Evolutionary conservation across 768 basidiomycete genomes (phyloP), one percentile per base, ranked within the genome.

Genomic region (Chalciporus piperatus): DNA sequence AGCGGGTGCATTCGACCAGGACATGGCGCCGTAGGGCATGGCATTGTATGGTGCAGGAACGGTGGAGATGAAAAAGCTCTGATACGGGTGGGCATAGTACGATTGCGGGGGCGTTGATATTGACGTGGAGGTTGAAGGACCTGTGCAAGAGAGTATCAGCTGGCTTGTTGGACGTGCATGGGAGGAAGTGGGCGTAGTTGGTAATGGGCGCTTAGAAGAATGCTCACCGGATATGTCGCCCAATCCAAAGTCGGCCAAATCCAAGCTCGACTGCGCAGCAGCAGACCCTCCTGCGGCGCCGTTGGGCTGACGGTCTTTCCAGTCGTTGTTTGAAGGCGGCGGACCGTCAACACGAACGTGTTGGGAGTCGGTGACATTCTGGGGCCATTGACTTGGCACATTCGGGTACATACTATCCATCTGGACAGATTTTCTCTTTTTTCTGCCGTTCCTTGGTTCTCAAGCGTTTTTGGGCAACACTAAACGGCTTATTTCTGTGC

Each of bases 11-110:
- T 66, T 59, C 1, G 76, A 58, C 82, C 82, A 85, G 8, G 73
- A 60, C 56, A 69, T 59, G 3, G 75, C 59, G n/a, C 79, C 77
- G 52, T 85, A 87, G 2, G 77, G 62, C 60, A 81, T 75, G 6
- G 78, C 74, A 53, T 79, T 78, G 64, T 77, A 83, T 13, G 78
- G 76, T 4, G 74, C 71, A 4, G 74, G 66, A 25, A 76, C 71
- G 48, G 67, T 61, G 10, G 70, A 63, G 42, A 74, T 59, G 47
- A 74, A 77, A 59, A 72, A 79, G 45, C 67, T 61, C 61, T 73
- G 63, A 70, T 75, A 66, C 63, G 75, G 57, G 44, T 70, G 65
- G 44, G 67, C 59, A 69, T 74, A 76, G 62, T 74, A 75, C 37
- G 71, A 57, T 50, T 74, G 72, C 0, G 76, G 59, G 2, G 77